phyloP scores from a whole-genome alignment of 306 rosid genomes.

The Pyrus pyrifolia region DNA sequence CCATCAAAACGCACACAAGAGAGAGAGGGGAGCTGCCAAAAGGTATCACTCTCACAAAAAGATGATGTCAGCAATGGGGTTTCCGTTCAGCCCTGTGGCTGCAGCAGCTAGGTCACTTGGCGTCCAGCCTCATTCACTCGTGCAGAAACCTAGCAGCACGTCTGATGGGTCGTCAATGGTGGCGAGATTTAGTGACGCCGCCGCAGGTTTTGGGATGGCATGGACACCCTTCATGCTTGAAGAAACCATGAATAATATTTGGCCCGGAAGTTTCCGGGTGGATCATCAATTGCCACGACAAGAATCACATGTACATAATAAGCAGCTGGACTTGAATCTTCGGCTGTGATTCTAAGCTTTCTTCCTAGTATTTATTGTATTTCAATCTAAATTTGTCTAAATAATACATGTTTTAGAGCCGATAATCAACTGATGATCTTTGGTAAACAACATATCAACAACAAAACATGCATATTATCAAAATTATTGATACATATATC shows the following conservation, averaged over 20 bases:
- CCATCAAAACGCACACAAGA: conserved; percentile 79
- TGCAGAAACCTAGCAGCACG: conserved; percentile 35
- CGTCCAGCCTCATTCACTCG: conserved; percentile 52
- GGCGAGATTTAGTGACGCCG: conserved; percentile 30
- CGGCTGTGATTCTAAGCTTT: conserved; percentile 30
- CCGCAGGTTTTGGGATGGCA: conserved; percentile 20
- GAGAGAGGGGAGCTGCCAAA: conserved; percentile 66
- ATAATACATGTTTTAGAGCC: not conserved
- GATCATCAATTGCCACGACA: conserved; percentile 19
- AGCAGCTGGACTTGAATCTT: conserved; percentile 54
- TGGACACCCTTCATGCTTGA: conserved; percentile 44
- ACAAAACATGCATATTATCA: too few relatives aligned
- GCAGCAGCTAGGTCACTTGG: conserved; percentile 39
- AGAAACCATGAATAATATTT: conserved; percentile 33
- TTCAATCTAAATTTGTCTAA: not conserved
- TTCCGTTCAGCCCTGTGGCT: conserved; percentile 17
- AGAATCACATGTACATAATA: conserved; percentile 18
- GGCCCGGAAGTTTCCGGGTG: conserved; percentile 65
- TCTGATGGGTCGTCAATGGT: conserved; percentile 26
- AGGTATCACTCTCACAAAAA: conserved; percentile 39
- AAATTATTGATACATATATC: too few relatives aligned
- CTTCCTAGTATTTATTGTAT: not conserved
- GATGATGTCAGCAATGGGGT: conserved; percentile 33
- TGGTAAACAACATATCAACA: too few relatives aligned
- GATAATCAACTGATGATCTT: too few relatives aligned